Evolutionary conservation across 1,284 basidiomycete genomes (phyloP), one percentile per base, ranked within the genome.

Genomic region (Volvariella volvacea): DNA sequence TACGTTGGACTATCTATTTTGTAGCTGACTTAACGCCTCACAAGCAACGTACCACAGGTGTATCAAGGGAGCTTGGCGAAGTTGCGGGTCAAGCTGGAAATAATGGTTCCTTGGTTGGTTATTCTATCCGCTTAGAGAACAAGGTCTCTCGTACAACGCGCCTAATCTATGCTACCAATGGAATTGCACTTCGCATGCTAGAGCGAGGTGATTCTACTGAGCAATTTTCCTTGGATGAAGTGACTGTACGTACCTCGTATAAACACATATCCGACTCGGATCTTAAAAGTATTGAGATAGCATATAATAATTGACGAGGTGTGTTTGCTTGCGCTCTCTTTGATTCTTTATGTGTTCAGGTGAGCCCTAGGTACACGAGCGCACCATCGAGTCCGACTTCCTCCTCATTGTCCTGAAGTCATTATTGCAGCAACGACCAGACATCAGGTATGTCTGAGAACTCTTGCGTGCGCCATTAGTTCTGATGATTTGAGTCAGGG

Each of bases 361-460:
- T 36, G n/a, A 37, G 25, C 41, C n/a, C 14, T 48, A 95, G 71
- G 90, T 91, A 41, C 92, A 99, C 59, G 96, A 99, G 66, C 83
- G 96, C 10, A 92, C 87, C 2, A 98, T 99, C 53, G 95, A 99
- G 61, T 94, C 92, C 0, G 96, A 99, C 64, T 99, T 99, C 67
- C 73, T 99, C 21, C 73, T 99, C 17, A 93, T 99, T 56, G 92
- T 98, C 7, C 73, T 99, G 46, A 94, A 93, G 65, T 86, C 89
- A n/a, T 68, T 99, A 16, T 63, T 98, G 38, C 66, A 77, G 43
- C 80, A 87, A 50, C 78, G 92, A 17, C 78, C 83, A 38, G 84
- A 95, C 55, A 72, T 99, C 41, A 95, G 91, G 89, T 88, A 52
- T 51, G 67, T 54, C 20, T 39, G 25, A 15, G n/a, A n/a, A n/a